Percentiles rank a stretch among this genome's conserved stretches.
These are phyloP conservation scores for Bombardia bombarda DNA, from an alignment of 495 filamentous ascomycete species.

Conservation along the genomic window DNA sequence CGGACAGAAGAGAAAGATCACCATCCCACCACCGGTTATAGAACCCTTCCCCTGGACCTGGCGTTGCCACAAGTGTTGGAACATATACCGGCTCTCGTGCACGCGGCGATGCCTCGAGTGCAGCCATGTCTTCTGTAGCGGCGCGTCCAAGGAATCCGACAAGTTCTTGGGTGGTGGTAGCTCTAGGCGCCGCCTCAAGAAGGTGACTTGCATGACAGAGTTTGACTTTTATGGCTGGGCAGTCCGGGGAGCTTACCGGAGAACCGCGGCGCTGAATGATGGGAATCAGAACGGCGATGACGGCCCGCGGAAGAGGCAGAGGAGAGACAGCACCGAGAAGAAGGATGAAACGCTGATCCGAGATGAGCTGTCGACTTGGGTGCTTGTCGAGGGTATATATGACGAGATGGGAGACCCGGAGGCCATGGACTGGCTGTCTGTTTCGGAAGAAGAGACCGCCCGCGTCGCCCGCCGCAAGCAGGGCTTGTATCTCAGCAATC, in stretches of 20 bases:
- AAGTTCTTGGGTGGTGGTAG: background rate
- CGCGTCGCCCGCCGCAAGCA: slow-evolving; percentile 13
- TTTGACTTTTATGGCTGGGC: slow-evolving; percentile 39
- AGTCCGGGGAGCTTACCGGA: slow-evolving; percentile 25
- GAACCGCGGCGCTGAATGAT: slow-evolving; percentile 1
- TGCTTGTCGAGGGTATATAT: too few relatives aligned
- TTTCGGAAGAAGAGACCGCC: background rate
- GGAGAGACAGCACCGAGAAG: background rate
- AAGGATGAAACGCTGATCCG: background rate
- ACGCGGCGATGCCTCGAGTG: slow-evolving; percentile 39
- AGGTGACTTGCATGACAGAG: slow-evolving; percentile 15
- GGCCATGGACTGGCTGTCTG: background rate
- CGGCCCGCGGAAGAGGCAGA: too few relatives aligned
- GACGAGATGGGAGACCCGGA: too few relatives aligned
- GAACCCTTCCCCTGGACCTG: slow-evolving; percentile 37
- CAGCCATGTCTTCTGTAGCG: slow-evolving; percentile 32
- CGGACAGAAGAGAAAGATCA: too few relatives aligned
- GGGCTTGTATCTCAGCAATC: slow-evolving; percentile 12
- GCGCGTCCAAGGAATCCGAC: background rate
- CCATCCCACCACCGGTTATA: too few relatives aligned
- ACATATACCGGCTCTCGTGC: slow-evolving; percentile 29
- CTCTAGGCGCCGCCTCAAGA: background rate
- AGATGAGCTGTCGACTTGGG: too few relatives aligned
- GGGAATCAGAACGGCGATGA: too few relatives aligned
- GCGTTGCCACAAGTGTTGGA: slow-evolving; percentile 35